These are phyloP conservation scores for Brassica cretica DNA, from an alignment of 345 rosid species.

Conservation along the genomic window DNA sequence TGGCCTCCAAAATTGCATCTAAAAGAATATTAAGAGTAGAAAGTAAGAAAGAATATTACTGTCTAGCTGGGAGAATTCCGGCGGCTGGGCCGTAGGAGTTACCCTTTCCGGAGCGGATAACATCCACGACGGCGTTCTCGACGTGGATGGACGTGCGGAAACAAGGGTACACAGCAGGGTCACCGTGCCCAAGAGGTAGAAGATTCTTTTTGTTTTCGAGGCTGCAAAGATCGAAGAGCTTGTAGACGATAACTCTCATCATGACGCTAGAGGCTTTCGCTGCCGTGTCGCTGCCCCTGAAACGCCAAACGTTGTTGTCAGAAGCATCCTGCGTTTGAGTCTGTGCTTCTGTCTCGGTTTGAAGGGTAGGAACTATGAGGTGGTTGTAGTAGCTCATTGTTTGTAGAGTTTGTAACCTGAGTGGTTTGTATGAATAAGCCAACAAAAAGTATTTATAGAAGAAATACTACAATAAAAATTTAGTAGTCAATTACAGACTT, in stretches of 20 bases:
- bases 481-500: conserved; percentile 4
- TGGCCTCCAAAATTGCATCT: too few species aligned
- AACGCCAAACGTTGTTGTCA: conserved; percentile 27
- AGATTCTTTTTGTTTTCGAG: conserved; percentile 35
- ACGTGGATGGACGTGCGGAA: conserved; percentile 49
- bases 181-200: conserved; percentile 64
- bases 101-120: conserved; percentile 50
- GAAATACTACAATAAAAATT: background rate
- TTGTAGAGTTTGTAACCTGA: background rate
- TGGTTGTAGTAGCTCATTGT: conserved; percentile 21
- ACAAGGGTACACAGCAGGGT: conserved; percentile 60
- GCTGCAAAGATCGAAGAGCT: conserved; percentile 40
- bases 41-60: conserved; percentile 30
- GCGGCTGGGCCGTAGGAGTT: conserved; percentile 48
- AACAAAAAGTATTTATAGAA: background rate
- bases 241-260: conserved; percentile 43
- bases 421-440: conserved; percentile 1
- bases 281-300: conserved; percentile 33
- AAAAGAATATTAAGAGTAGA: background rate
- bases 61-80: conserved; percentile 61
- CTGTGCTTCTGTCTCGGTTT: conserved; percentile 18
- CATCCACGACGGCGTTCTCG: conserved; percentile 52
- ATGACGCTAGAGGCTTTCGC: conserved; percentile 33
- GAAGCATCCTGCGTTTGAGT: conserved; percentile 12
- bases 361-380: conserved; percentile 12